These are phyloP conservation scores for Xylogone sp. DNA, from an alignment of 2,329 filamentous ascomycete species.

Conservation along the genomic window DNA sequence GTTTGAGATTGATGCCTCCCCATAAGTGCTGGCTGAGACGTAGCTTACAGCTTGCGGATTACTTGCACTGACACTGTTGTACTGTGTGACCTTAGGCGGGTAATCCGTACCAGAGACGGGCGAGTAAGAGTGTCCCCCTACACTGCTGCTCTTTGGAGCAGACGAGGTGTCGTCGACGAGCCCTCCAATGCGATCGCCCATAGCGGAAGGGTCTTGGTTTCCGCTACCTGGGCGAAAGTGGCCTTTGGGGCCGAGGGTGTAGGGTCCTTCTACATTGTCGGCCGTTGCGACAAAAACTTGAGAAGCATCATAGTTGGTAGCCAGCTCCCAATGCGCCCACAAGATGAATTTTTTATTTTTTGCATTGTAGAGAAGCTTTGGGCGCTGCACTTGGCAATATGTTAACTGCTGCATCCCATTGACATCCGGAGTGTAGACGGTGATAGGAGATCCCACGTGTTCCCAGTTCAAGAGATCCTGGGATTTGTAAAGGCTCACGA, in stretches of 20 bases:
- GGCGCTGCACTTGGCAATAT: conserved; percentile 2
- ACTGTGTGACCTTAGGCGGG: conserved; percentile 3
- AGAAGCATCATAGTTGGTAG: background rate
- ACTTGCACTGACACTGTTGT: background rate
- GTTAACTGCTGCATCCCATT: conserved; percentile 3
- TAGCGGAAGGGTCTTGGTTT: background rate
- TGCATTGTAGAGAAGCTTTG: conserved; percentile 3
- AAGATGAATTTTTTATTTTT: conserved; percentile 4
- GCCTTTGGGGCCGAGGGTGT: conserved; percentile 2
- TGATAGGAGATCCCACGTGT: conserved; percentile 1
- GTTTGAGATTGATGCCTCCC: background rate
- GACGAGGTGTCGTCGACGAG: conserved; percentile 1
- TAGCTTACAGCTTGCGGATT: conserved; percentile 1
- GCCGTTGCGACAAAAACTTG: conserved; percentile 3
- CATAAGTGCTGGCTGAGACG: conserved; percentile 2
- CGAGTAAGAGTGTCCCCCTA: conserved; percentile 2
- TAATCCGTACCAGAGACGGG: conserved; percentile 1
- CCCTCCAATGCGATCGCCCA: conserved; percentile 5
- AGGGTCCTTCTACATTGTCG: conserved; percentile 4
- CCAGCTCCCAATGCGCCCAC: conserved; percentile 6
- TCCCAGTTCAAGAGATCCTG: conserved; percentile 5
- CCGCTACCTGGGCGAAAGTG: conserved; percentile 4
- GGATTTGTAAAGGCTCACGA: conserved; percentile 5
- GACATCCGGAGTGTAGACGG: conserved; percentile 5
- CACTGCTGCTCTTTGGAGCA: background rate